Evolutionary conservation across 441 rosid species (phyloP), one percentile per base, ranked within the genome.

Genomic region (Croton setiger): DNA sequence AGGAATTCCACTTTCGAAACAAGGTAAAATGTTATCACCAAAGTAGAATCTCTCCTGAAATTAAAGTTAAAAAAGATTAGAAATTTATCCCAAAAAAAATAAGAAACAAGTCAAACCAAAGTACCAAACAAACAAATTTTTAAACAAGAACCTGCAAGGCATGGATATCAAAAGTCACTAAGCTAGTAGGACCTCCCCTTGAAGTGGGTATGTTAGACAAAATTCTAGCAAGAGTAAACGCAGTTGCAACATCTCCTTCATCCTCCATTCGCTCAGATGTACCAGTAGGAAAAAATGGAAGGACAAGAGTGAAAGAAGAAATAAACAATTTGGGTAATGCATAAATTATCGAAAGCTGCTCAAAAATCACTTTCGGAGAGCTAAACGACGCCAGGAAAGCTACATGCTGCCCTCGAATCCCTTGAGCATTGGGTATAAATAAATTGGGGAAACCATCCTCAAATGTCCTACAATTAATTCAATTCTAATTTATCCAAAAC

Each of bases 191-290:
- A 5, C 98, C 96, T 51, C 97, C 98, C 70, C 93, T 84, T 0
- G 98, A 86, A 70, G 87, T 75, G 0, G 98, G 98, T 72, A 90
- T 91, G 55, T 90, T 81, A 0, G 98, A 91, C 74, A 94, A 82
- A 58, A 90, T 94, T 80, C 97, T 87, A 3, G 98, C 97, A 3
- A 94, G 93, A 64, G 98, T 94, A 67, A 91, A 94, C 64, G 98
- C 98, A 5, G 98, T 91, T 0, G 98, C 98, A 3, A 93, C 94
- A 64, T 93, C 98, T 45, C 98, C 98, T 75, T 94, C 98, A 3
- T 94, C 97, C 78, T 94, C 98, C 98, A 94, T 91, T 35, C 98
- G 86, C 86, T 94, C 98, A 0, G 90, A 91, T 44, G 98, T 91
- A 10, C 98, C 98, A 3, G 98, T 91, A 2, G 98, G 98, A 67